Percentiles rank a stretch among this genome's conserved stretches.
phyloP scores from a whole-genome alignment of 1,284 basidiomycete species.

The Pseudomicrostroma phylloplanum region DNA sequence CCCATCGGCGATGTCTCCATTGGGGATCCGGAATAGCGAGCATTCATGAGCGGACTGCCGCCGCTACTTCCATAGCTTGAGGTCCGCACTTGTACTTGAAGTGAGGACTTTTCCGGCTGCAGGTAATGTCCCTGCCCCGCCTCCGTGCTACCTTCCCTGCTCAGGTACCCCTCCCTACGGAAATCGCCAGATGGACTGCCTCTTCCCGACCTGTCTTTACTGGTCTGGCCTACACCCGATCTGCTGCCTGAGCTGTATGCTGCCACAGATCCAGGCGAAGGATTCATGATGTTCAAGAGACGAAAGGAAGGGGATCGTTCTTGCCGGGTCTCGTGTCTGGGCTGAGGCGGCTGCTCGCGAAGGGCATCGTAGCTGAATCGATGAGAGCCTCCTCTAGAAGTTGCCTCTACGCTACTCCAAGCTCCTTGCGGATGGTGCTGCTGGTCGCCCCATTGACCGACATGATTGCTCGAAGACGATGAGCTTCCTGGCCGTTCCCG shows the following conservation, averaged over 20 bases:
- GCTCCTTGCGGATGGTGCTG: background rate
- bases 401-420: background rate
- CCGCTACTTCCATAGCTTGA: no score
- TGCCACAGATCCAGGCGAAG: conserved; percentile 1
- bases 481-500: background rate
- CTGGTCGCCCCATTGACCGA: background rate
- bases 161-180: no score
- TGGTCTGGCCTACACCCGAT: no score
- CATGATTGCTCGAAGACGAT: background rate
- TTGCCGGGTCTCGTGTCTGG: background rate
- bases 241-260: no score
- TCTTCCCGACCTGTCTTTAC: background rate
- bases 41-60: no score
- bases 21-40: no score
- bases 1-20: no score
- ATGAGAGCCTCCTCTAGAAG: background rate
- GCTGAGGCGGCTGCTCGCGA: background rate
- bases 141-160: no score
- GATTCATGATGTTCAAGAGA: background rate
- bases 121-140: no score
- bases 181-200: no score
- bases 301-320: background rate
- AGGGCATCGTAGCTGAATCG: background rate
- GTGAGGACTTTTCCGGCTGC: no score
- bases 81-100: no score